These are phyloP conservation scores for Protomyces lactucae-debilis DNA, from an alignment of 1,139 yeast genomes.

Conservation along the genomic window DNA sequence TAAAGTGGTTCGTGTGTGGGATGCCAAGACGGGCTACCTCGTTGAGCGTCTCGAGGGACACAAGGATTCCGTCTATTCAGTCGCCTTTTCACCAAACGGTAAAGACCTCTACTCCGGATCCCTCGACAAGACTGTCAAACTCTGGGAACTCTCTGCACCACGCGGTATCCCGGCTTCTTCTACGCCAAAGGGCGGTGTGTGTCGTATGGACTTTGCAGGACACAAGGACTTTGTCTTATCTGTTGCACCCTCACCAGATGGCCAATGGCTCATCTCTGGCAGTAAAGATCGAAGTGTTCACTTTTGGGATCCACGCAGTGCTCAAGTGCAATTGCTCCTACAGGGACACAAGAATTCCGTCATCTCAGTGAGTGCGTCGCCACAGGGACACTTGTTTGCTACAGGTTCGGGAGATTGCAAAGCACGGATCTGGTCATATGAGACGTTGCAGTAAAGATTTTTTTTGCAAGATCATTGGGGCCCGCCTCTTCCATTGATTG, in stretches of 20 bases:
- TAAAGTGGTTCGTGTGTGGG: constrained; percentile 96
- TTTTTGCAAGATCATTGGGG: not conserved
- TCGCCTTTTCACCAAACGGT: constrained; percentile 88
- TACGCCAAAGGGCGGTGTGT: constrained; percentile 46
- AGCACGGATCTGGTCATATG: constrained; percentile 78
- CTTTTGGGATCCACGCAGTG: constrained; percentile 91
- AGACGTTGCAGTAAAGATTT: constrained; percentile 12
- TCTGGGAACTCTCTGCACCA: constrained; percentile 76
- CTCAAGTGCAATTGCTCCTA: constrained; percentile 89
- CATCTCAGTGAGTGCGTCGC: constrained; percentile 85
- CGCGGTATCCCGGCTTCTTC: constrained; percentile 42
- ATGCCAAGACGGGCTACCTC: constrained; percentile 76
- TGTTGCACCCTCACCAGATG: constrained; percentile 92
- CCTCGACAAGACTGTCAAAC: constrained; percentile 88
- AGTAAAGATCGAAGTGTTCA: constrained; percentile 96
- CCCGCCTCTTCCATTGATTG: too few species aligned
- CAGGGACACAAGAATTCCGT: constrained; percentile 98
- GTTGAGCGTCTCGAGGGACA: constrained; percentile 96
- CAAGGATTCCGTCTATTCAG: constrained; percentile 93
- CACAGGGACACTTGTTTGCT: constrained; percentile 79
- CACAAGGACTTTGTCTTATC: constrained; percentile 94
- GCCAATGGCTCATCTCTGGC: constrained; percentile 86
- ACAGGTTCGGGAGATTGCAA: constrained; percentile 98
- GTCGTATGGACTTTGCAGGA: constrained; percentile 91
- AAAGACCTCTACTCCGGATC: constrained; percentile 92